Evolutionary conservation across 163 green algal genomes (phyloP).

Genomic region (Prototheca wickerhamii): DNA sequence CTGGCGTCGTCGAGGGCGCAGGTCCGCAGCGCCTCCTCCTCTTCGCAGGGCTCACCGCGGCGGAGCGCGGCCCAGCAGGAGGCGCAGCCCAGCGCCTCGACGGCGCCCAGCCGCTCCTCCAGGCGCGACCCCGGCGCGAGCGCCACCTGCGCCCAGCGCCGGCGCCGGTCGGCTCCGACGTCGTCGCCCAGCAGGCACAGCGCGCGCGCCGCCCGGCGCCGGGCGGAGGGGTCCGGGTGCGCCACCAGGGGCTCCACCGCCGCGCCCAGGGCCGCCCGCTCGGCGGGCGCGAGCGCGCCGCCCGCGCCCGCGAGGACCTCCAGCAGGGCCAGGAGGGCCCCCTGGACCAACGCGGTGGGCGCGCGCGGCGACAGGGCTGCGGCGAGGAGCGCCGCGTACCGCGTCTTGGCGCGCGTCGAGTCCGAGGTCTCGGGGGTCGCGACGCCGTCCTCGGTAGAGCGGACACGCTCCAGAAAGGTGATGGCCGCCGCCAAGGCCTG

Average conservation of each 20-base stretch:
- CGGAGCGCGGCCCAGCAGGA: background rate
- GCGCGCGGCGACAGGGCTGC: no score
- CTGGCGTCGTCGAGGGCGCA: no score
- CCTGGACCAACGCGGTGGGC: no score
- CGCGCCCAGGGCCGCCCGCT: no score
- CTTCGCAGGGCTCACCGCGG: background rate
- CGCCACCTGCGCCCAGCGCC: background rate
- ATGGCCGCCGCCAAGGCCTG: conserved; percentile 41
- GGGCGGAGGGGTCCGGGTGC: background rate
- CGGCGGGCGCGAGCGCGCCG: no score
- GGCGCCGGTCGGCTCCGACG: conserved; percentile 3
- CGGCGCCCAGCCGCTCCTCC: conserved; percentile 56
- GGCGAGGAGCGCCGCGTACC: background rate
- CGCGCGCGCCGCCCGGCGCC: conserved; percentile 3
- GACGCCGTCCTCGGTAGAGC: background rate
- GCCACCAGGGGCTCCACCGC: no score
- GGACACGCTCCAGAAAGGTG: conserved; percentile 31
- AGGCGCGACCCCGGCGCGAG: conserved; percentile 25
- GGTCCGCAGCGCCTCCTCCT: background rate
- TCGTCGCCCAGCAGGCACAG: conserved; percentile 10
- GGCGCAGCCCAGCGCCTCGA: conserved; percentile 40
- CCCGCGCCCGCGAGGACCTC: no score
- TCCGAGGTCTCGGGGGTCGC: no score
- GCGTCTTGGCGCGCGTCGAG: no score
- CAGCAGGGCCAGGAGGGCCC: no score